Conservation (phyloP, 225 moss, liverwort and hornwort genomes). For the Rhytidiadelphus loreus region DNA sequence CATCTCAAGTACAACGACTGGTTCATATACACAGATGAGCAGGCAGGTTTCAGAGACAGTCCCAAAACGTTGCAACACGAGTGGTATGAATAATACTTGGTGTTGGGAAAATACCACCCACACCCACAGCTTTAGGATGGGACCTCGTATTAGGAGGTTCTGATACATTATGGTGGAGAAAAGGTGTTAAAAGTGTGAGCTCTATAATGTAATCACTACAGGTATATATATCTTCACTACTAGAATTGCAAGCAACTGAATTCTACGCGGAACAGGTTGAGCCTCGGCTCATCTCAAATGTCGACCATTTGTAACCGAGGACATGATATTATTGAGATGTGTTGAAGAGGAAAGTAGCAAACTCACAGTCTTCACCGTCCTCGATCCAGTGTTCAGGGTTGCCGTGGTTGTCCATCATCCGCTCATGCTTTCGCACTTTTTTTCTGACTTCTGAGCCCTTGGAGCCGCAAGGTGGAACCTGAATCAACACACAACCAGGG, state of each 20-base stretch:
- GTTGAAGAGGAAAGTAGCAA: background rate
- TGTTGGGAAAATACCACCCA: background rate
- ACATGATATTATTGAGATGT: background rate
- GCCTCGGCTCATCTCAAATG: background rate
- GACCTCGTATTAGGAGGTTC: background rate
- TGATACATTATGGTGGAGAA: background rate
- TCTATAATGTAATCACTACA: background rate
- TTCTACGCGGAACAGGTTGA: background rate
- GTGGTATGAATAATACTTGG: background rate
- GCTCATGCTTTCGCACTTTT: background rate
- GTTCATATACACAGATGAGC: background rate
- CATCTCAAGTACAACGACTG: slow-evolving; percentile 11
- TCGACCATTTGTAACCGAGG: background rate
- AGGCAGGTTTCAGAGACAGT: background rate
- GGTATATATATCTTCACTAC: background rate
- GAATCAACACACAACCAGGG: background rate
- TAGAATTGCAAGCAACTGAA: background rate
- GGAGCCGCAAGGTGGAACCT: background rate
- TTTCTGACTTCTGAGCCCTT: background rate
- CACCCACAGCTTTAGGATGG: background rate
- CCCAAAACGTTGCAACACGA: background rate
- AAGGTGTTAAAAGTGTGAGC: background rate
- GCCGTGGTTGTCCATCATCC: background rate
- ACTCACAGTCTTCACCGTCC: slow-evolving; percentile 12
- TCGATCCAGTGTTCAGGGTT: background rate